phyloP scores from a whole-genome alignment of 805 yeast genomes.

The Ogataea degrootiae region DNA sequence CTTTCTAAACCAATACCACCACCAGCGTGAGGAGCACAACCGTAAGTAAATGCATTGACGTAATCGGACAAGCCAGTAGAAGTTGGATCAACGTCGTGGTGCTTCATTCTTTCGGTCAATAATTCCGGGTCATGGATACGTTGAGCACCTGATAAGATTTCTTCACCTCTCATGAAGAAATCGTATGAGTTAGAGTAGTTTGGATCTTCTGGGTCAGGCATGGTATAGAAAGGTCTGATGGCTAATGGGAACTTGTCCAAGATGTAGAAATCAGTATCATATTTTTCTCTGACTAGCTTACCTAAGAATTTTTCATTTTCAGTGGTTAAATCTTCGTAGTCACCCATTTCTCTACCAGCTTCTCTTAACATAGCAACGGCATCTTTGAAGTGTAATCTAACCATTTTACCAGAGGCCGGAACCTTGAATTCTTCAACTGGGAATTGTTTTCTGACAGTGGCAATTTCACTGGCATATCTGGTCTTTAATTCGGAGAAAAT shows the following conservation, averaged over 20 bases:
- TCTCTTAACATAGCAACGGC: slow-evolving; percentile 84
- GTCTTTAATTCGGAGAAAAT: slow-evolving; percentile 79
- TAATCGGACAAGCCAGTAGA: slow-evolving; percentile 85
- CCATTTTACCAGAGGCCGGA: slow-evolving; percentile 93
- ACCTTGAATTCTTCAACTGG: slow-evolving; percentile 97
- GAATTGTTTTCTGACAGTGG: slow-evolving; percentile 84
- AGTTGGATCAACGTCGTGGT: slow-evolving; percentile 76
- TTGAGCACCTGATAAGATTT: slow-evolving; percentile 98
- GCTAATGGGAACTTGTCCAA: slow-evolving; percentile 97
- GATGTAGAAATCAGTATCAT: slow-evolving; percentile 96
- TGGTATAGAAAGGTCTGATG: slow-evolving; percentile 96
- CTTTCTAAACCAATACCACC: slow-evolving; percentile 99
- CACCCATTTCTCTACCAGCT: slow-evolving; percentile 82
- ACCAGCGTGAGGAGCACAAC: slow-evolving; percentile 99
- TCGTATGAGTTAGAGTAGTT: slow-evolving; percentile 96
- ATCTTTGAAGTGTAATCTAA: slow-evolving; percentile 81
- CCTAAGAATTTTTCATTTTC: slow-evolving; percentile 95
- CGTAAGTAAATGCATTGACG: slow-evolving; percentile 87
- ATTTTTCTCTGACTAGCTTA: slow-evolving; percentile 83
- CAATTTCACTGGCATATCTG: slow-evolving; percentile 81
- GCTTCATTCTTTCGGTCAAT: slow-evolving; percentile 74
- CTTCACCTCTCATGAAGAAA: slow-evolving; percentile 99
- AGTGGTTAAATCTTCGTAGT: slow-evolving; percentile 84
- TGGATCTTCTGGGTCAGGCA: slow-evolving; percentile 94
- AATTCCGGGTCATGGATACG: slow-evolving; percentile 93